These are phyloP conservation scores for Paspalum notatum DNA, from an alignment of 176 grass and related monocot species.

Conservation along the genomic window DNA sequence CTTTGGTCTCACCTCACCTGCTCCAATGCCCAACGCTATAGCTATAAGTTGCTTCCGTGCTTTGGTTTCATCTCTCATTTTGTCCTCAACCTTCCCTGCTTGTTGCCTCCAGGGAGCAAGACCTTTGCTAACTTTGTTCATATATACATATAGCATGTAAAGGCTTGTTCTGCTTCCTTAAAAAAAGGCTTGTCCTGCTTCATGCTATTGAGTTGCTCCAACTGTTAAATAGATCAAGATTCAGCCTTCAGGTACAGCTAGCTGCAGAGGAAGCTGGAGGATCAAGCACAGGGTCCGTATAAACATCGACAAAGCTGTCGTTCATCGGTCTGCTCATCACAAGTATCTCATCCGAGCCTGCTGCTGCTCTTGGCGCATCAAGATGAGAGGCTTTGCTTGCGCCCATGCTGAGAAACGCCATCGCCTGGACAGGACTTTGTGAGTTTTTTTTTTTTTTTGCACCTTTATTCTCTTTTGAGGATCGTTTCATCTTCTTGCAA, in stretches of 20 bases:
- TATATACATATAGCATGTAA: too few relatives aligned
- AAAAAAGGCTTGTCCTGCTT: too few relatives aligned
- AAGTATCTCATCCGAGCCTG: constrained; percentile 12
- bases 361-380: constrained; percentile 19
- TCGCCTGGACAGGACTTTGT: constrained; percentile 55
- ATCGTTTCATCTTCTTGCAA: neutral
- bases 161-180: too few relatives aligned
- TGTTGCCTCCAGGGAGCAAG: too few relatives aligned
- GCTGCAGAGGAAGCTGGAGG: neutral
- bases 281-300: neutral
- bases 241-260: neutral
- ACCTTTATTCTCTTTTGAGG: neutral
- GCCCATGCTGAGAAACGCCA: constrained; percentile 51
- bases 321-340: neutral
- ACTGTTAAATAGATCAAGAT: neutral
- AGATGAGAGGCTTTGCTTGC: constrained; percentile 53
- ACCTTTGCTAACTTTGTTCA: too few relatives aligned
- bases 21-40: neutral
- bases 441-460: constrained; percentile 18
- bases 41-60: constrained; percentile 29
- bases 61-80: constrained; percentile 18
- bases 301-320: neutral
- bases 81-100: neutral
- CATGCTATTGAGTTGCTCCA: neutral
- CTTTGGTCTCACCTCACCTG: constrained; percentile 40